Conservation (phyloP, 192 early-diverging fungal species). For the Jimgerdemannia flammicorona region DNA sequence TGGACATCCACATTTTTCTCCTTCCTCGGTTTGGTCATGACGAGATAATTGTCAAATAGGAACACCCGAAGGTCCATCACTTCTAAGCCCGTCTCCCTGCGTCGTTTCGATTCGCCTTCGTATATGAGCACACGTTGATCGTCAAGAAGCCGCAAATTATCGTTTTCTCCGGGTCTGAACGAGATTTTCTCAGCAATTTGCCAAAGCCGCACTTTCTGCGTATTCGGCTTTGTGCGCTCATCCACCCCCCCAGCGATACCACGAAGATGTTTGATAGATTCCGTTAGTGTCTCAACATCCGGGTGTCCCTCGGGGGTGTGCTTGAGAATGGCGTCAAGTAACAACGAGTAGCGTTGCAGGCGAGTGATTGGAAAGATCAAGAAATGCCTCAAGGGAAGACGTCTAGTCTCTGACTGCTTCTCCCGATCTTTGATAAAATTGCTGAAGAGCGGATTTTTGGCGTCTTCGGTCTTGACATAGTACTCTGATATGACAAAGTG, state of each 20-base stretch:
- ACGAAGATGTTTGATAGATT: conserved; percentile 16
- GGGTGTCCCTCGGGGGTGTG: conserved; percentile 76
- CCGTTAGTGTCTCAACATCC: conserved; percentile 63
- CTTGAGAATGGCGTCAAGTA: conserved; percentile 81
- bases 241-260: conserved; percentile 17
- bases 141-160: conserved; percentile 73
- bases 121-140: conserved; percentile 68
- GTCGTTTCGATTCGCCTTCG: conserved; percentile 72
- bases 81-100: conserved; percentile 48
- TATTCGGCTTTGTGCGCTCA: conserved; percentile 1
- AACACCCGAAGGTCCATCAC: conserved; percentile 71
- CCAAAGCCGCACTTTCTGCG: conserved; percentile 1
- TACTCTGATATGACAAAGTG: conserved; percentile 74
- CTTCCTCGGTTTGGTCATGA: conserved; percentile 67
- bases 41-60: conserved; percentile 83
- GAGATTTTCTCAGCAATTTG: conserved; percentile 19
- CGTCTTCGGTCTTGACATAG: conserved; percentile 63
- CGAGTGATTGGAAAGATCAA: conserved; percentile 80
- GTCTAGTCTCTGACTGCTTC: conserved; percentile 20
- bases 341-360: conserved; percentile 80
- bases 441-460: conserved; percentile 57
- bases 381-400: conserved; percentile 27
- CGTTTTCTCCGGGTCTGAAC: conserved; percentile 29
- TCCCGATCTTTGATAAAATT: conserved; percentile 72
- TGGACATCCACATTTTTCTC: conserved; percentile 35